Evolutionary conservation across 805 yeast genomes (phyloP).

Genomic region (Cyberlindnera nakhonratchasimensis): DNA sequence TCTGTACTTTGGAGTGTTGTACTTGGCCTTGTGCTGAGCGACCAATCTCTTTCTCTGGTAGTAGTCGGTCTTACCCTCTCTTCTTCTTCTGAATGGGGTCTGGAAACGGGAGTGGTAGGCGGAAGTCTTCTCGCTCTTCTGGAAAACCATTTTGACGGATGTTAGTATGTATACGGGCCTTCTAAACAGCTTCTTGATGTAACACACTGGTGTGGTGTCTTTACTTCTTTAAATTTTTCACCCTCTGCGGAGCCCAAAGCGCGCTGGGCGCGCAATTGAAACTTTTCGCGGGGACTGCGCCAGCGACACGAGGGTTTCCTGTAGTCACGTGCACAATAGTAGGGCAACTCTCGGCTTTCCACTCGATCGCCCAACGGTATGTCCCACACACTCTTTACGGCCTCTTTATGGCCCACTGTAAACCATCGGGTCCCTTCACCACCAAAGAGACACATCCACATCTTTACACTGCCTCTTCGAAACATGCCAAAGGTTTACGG

Average conservation of each 20-base stretch:
- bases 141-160: constrained; percentile 67
- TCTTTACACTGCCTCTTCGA: too few relatives aligned
- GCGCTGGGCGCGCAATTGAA: too few relatives aligned
- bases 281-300: neutral
- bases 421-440: too few relatives aligned
- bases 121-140: constrained; percentile 64
- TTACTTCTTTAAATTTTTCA: constrained; percentile 11
- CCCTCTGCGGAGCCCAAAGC: neutral
- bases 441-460: too few relatives aligned
- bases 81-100: constrained; percentile 99
- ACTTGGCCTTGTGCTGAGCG: constrained; percentile 99
- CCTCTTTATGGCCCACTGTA: too few relatives aligned
- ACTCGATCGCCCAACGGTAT: too few relatives aligned
- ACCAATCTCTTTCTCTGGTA: constrained; percentile 99
- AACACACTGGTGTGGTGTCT: neutral
- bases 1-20: constrained; percentile 99
- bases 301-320: neutral
- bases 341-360: neutral
- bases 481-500: too few relatives aligned
- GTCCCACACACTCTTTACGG: too few relatives aligned
- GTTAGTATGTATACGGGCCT: neutral
- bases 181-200: neutral
- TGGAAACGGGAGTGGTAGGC: constrained; percentile 99
- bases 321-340: neutral
- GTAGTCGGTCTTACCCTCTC: constrained; percentile 99